Conservation (phyloP, 106 monocot genomes). For the Dendrobium huoshanense region DNA sequence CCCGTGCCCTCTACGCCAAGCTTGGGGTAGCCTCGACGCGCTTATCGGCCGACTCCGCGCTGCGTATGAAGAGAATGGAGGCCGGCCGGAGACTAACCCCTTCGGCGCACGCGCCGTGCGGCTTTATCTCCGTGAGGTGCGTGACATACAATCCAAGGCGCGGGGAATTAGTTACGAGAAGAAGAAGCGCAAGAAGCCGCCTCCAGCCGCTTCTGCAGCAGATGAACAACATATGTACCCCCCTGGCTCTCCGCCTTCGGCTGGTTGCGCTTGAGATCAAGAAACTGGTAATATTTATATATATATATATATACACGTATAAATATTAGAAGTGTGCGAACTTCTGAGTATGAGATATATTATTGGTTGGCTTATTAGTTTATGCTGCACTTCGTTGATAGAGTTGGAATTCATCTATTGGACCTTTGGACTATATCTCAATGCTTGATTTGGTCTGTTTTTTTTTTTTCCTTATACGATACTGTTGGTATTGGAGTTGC, state of each 20-base stretch:
- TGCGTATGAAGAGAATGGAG: constrained; percentile 58
- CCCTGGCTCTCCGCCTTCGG: background rate
- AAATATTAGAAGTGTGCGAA: background rate
- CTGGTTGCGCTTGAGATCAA: background rate
- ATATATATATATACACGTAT: background rate
- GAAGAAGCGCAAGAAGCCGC: constrained; percentile 45
- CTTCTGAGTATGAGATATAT: background rate
- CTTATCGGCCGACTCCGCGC: constrained; percentile 58
- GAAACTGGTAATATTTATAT: too few species aligned
- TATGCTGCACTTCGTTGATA: background rate
- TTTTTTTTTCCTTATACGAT: background rate
- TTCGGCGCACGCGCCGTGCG: constrained; percentile 52
- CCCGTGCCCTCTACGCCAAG: constrained; percentile 54
- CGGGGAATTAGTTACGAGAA: constrained; percentile 58
- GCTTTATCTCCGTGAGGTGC: constrained; percentile 54
- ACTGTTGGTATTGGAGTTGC: constrained; percentile 1
- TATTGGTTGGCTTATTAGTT: background rate
- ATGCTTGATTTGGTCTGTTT: background rate
- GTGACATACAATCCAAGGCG: constrained; percentile 41
- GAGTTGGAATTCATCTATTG: too few species aligned
- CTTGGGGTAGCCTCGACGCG: constrained; percentile 53
- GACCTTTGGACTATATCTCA: too few species aligned
- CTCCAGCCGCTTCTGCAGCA: background rate
- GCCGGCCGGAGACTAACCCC: constrained; percentile 42
- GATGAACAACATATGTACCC: background rate